Base-by-base conservation (phyloP, 139 green algal genomes). In the Chlorella sp. region DNA sequence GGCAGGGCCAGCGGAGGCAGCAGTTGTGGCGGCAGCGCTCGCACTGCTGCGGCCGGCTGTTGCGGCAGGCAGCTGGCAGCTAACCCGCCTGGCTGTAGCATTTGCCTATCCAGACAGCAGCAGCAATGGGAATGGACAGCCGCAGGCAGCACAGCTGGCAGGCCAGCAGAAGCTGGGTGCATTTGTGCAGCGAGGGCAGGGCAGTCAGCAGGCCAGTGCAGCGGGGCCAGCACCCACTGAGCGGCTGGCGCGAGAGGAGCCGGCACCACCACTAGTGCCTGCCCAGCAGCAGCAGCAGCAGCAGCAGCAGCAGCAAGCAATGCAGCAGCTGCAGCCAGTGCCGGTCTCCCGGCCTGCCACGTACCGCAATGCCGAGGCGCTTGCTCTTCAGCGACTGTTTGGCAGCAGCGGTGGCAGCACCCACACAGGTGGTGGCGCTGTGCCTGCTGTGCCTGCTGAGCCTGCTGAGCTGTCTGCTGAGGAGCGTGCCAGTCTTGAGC, bases 351-450 rank as follows among this genome's bases (percentile, higher is more conserved):
- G 38, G 21, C 78, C 38, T 23, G 32, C 62, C 39, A 55, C 41
- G n/a, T 86, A 86, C 47, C 83, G 83, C 28, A 87, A 83, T 34
- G 56, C 56, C 4, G 83, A 75, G 38, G 83, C 83, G 21, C 51
- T 83, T 25, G 73, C 83, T 0, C 32, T 87, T 13, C 83, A 84
- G 51, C 25, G 55, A 17, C 51, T 84, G 64, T 84, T 84, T 65
- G 62, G n/a, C 41, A 55, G 67, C 57, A 30, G 26, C 23, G 39
- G 60, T 28, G 39, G 57, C 28, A 63, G 26, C 81, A 7, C 1
- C 17, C 5, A n/a, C 4, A 13, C 3, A 18, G 23, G 23, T 1
- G 16, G 62, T 1, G 41, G 5, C 38, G 15, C 17, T 38, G 7
- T 44, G 3, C 38, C 38, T 57, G 70, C 38, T 78, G 70, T 13